phyloP scores from a whole-genome alignment of 495 filamentous ascomycete species.

The Aspergillus sparsus region DNA sequence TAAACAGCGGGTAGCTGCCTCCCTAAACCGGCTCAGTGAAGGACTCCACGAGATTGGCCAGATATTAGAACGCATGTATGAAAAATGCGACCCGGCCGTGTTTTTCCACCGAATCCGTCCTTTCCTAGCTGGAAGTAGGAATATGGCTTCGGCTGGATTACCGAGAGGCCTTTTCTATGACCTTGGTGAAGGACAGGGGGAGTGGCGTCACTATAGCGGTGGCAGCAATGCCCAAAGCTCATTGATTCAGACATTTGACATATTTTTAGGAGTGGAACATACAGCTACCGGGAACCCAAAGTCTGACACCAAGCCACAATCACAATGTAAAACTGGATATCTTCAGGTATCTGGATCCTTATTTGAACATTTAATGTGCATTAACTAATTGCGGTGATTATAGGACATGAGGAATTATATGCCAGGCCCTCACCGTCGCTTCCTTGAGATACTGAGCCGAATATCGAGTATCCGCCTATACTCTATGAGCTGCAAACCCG shows the following conservation, averaged over 20 bases:
- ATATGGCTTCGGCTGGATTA: constrained; percentile 90
- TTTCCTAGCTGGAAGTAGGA: constrained; percentile 90
- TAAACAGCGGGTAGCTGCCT: constrained; percentile 62
- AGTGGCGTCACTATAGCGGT: constrained; percentile 77
- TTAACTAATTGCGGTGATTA: background rate
- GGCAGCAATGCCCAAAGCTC: constrained; percentile 95
- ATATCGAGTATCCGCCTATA: constrained; percentile 84
- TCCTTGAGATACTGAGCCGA: constrained; percentile 70
- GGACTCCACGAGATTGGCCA: constrained; percentile 74
- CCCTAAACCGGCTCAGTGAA: constrained; percentile 73
- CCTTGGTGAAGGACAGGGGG: constrained; percentile 63
- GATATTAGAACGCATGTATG: constrained; percentile 80
- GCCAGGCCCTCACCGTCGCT: constrained; percentile 87
- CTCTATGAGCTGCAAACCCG: constrained; percentile 59
- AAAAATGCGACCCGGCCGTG: constrained; percentile 78
- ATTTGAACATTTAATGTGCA: background rate
- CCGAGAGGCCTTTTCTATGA: constrained; percentile 88
- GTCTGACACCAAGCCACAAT: constrained; percentile 22
- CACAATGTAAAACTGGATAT: constrained; percentile 26
- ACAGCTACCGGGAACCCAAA: constrained; percentile 75
- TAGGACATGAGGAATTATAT: constrained; percentile 95
- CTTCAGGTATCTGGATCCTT: constrained; percentile 32
- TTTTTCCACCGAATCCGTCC: constrained; percentile 93
- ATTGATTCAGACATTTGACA: constrained; percentile 89
- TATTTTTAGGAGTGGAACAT: constrained; percentile 85